A percentile compares a stretch with the other conserved stretches of the same genome.
Evolutionary conservation across 164 flowering plant genomes (phyloP).

Genomic region (Nymphaea thermarum): DNA sequence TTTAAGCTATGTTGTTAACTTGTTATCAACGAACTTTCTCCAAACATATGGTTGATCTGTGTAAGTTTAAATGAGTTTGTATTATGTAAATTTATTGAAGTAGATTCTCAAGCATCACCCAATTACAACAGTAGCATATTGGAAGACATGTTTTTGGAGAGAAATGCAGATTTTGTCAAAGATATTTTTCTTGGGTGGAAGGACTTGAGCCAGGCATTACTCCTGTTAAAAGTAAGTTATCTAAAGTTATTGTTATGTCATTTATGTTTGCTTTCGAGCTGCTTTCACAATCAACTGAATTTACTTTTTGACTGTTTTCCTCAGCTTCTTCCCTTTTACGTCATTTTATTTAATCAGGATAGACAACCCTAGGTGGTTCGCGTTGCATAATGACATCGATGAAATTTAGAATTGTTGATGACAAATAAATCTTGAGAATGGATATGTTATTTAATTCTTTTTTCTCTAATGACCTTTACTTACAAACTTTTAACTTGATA

Average conservation of each 20-base stretch:
- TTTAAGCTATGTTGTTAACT: background rate
- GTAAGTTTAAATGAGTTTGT: slow-evolving; percentile 9
- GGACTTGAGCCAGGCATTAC: slow-evolving; percentile 59
- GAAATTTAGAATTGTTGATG: background rate
- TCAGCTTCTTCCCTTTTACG: background rate
- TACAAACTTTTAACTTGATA: background rate
- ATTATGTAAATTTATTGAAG: no score
- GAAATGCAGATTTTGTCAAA: slow-evolving; percentile 39
- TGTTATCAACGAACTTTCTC: slow-evolving; percentile 4
- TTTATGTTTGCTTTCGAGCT: background rate
- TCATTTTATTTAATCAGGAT: background rate
- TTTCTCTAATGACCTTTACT: background rate
- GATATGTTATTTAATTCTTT: background rate
- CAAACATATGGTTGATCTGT: slow-evolving; percentile 3
- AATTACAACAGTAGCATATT: slow-evolving; percentile 72
- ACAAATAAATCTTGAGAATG: slow-evolving; percentile 3
- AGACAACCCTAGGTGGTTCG: background rate
- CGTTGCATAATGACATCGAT: background rate
- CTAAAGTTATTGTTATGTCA: background rate
- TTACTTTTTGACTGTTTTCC: background rate
- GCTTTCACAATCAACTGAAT: background rate
- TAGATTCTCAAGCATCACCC: slow-evolving; percentile 41
- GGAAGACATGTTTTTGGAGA: slow-evolving; percentile 85
- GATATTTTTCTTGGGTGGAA: slow-evolving; percentile 46
- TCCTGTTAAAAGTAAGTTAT: slow-evolving; percentile 64